Evolutionary conservation across 371 early-diverging fungal genomes (phyloP).

Genomic region (Batkoa obscura): DNA sequence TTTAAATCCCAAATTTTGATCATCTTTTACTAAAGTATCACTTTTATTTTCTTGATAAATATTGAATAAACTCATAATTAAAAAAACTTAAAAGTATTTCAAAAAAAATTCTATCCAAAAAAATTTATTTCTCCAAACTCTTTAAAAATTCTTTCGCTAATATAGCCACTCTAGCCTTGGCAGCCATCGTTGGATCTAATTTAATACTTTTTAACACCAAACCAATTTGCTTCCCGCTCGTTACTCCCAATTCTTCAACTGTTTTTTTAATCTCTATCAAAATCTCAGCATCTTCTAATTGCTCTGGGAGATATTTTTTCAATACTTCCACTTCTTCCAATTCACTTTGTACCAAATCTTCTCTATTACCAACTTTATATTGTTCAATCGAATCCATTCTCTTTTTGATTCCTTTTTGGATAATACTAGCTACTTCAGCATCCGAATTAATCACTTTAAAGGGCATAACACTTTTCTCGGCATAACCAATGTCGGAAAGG

Average conservation of each 20-base stretch:
- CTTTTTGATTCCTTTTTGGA: constrained; percentile 51
- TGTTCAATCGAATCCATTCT: constrained; percentile 44
- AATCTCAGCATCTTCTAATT: constrained; percentile 43
- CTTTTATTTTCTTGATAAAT: too few species aligned
- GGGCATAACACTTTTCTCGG: constrained; percentile 27
- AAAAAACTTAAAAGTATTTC: too few species aligned
- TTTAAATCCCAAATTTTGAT: too few species aligned
- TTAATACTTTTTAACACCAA: constrained; percentile 52
- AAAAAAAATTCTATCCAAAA: too few species aligned
- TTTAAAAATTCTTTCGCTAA: constrained; percentile 20
- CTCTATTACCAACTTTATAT: constrained; percentile 34
- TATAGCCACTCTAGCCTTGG: constrained; percentile 41
- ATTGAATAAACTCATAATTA: too few species aligned
- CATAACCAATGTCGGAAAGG: constrained; percentile 43
- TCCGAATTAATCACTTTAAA: constrained; percentile 5
- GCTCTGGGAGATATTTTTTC: constrained; percentile 40
- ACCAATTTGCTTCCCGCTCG: constrained; percentile 42
- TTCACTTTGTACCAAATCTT: constrained; percentile 45
- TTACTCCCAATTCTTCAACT: constrained; percentile 30
- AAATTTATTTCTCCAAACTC: too few species aligned
- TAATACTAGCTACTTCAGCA: constrained; percentile 17
- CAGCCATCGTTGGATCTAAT: constrained; percentile 33
- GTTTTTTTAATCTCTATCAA: constrained; percentile 26
- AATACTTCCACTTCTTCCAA: constrained; percentile 34
- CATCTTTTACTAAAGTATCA: too few species aligned